These are phyloP conservation scores for Cyclotella baltica DNA, from an alignment of 108 stramenopile species.

Conservation along the genomic window DNA sequence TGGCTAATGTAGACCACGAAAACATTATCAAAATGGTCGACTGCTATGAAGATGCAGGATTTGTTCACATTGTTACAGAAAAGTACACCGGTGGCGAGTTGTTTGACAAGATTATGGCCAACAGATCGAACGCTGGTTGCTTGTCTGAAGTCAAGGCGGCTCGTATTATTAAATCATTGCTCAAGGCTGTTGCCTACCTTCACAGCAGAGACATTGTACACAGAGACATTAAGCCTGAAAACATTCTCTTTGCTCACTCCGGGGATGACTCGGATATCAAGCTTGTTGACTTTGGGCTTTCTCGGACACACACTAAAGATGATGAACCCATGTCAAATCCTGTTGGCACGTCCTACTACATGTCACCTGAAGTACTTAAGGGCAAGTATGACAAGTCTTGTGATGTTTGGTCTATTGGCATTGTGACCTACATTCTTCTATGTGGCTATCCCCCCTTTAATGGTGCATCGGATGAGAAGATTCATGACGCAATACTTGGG, in stretches of 20 bases:
- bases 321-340: slow-evolving; percentile 40
- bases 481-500: slow-evolving; percentile 12
- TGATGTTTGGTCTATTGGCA: slow-evolving; percentile 83
- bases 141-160: slow-evolving; percentile 22
- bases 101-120: slow-evolving; percentile 91
- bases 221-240: slow-evolving; percentile 79
- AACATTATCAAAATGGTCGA: slow-evolving; percentile 68
- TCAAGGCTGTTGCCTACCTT: slow-evolving; percentile 67
- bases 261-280: slow-evolving; percentile 53
- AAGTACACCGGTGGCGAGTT: slow-evolving; percentile 85
- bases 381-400: slow-evolving; percentile 47
- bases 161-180: slow-evolving; percentile 36
- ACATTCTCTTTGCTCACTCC: slow-evolving; percentile 61
- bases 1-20: slow-evolving; percentile 21
- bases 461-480: slow-evolving; percentile 14
- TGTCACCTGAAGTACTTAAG: slow-evolving; percentile 67
- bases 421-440: slow-evolving; percentile 75
- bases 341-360: slow-evolving; percentile 66
- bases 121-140: slow-evolving; percentile 39
- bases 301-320: slow-evolving; percentile 13
- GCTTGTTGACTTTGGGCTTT: slow-evolving; percentile 83
- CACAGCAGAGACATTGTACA: slow-evolving; percentile 65
- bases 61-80: slow-evolving; percentile 78
- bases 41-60: slow-evolving; percentile 71
- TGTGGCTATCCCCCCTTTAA: slow-evolving; percentile 74